Evolutionary conservation across 345 rosid genomes (phyloP).

Genomic region (Iberis pinnata): DNA sequence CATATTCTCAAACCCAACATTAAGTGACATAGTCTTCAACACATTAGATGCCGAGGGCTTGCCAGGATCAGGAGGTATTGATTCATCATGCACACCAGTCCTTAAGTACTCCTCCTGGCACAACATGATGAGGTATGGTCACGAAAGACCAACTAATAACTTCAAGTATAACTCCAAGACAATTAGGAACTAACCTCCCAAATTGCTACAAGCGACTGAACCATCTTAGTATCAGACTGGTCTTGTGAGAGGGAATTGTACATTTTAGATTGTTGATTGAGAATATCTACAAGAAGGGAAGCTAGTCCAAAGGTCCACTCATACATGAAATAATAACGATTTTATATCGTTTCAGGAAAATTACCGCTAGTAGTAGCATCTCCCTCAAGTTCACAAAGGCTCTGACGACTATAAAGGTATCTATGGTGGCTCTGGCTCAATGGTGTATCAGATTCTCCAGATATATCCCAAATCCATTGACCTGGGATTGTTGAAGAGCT

Average conservation of each 20-base stretch:
- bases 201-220: constrained; percentile 88
- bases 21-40: constrained; percentile 51
- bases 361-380: constrained; percentile 70
- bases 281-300: constrained; percentile 53
- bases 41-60: constrained; percentile 64
- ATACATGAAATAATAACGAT: not conserved
- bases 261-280: constrained; percentile 58
- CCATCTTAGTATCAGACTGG: constrained; percentile 72
- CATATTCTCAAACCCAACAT: constrained; percentile 44
- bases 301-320: constrained; percentile 8
- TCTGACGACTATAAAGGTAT: constrained; percentile 51
- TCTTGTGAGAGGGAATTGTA: constrained; percentile 72
- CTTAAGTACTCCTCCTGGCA: constrained; percentile 82
- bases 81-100: constrained; percentile 51
- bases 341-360: constrained; percentile 23
- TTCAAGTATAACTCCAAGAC: constrained; percentile 1
- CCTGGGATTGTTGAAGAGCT: constrained; percentile 60
- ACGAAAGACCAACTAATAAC: constrained; percentile 18
- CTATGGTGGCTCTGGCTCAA: constrained; percentile 42
- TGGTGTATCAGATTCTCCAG: constrained; percentile 37
- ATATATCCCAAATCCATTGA: constrained; percentile 68
- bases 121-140: constrained; percentile 17
- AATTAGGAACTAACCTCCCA: constrained; percentile 72
- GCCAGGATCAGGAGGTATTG: constrained; percentile 54
- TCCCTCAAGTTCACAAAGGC: constrained; percentile 90